A percentile compares a stretch with the other conserved stretches of the same genome.
phyloP scores from a whole-genome alignment of 345 rosid species.

The Lepidium aucheri region DNA sequence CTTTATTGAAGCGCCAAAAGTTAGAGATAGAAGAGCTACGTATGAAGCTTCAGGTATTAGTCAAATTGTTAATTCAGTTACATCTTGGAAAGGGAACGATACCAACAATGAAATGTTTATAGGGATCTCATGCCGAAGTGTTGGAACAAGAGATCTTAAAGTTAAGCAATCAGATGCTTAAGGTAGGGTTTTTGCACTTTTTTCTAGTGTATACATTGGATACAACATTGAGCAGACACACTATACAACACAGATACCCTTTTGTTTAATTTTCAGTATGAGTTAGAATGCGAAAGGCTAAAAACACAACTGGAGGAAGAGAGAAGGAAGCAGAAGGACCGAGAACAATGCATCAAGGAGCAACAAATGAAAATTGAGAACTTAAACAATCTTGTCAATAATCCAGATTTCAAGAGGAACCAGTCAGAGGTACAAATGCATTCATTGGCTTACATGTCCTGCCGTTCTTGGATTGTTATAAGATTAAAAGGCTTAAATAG shows the following conservation, averaged over 20 bases:
- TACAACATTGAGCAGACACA: neutral
- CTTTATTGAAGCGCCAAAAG: conserved; percentile 83
- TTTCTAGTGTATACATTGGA: neutral
- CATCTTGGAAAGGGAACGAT: neutral
- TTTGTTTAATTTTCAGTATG: conserved; percentile 52
- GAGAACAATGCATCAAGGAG: conserved; percentile 53
- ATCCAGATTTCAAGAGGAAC: conserved; percentile 41
- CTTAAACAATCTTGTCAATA: conserved; percentile 37
- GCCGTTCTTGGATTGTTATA: neutral
- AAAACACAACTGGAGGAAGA: conserved; percentile 79
- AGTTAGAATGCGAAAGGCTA: conserved; percentile 79
- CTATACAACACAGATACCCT: neutral
- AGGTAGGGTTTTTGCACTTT: conserved; percentile 36
- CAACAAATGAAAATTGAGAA: conserved; percentile 64
- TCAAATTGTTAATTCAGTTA: neutral
- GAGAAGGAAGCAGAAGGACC: conserved; percentile 68
- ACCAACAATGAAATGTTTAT: conserved; percentile 2
- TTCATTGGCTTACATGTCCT: neutral
- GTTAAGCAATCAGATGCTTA: conserved; percentile 84
- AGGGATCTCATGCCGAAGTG: conserved; percentile 92
- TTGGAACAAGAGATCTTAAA: conserved; percentile 85
- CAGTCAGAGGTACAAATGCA: conserved; percentile 49
- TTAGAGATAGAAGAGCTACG: conserved; percentile 89
- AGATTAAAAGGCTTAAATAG: neutral
- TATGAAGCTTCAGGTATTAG: conserved; percentile 71